Evolutionary conservation across 495 filamentous ascomycete genomes (phyloP).

Genomic region (Penicillium arizonense): DNA sequence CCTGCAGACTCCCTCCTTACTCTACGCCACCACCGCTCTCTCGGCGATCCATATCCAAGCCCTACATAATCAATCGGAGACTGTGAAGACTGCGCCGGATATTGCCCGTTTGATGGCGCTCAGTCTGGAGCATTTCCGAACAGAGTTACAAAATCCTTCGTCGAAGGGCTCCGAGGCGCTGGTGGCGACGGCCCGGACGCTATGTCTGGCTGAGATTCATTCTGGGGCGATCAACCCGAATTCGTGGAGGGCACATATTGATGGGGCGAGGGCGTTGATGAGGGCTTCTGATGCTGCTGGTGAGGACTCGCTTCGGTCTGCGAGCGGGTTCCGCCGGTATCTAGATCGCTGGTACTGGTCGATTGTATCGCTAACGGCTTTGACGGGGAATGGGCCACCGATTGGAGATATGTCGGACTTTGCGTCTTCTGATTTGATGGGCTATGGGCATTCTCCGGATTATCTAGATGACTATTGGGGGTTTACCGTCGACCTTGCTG

Average conservation of each 20-base stretch:
- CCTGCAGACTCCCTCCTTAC: slow-evolving; percentile 43
- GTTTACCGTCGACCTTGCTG: slow-evolving; percentile 40
- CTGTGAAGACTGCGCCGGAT: slow-evolving; percentile 42
- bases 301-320: slow-evolving; percentile 27
- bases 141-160: slow-evolving; percentile 39
- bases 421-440: slow-evolving; percentile 13
- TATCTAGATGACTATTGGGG: slow-evolving; percentile 51
- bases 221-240: slow-evolving; percentile 47
- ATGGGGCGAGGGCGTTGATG: slow-evolving; percentile 45
- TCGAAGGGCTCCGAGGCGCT: slow-evolving; percentile 40
- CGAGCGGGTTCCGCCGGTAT: slow-evolving; percentile 41
- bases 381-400: slow-evolving; percentile 46
- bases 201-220: slow-evolving; percentile 49
- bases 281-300: slow-evolving; percentile 24
- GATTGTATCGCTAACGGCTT: slow-evolving; percentile 45
- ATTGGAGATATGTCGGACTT: slow-evolving; percentile 32
- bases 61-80: slow-evolving; percentile 42
- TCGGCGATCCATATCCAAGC: slow-evolving; percentile 48
- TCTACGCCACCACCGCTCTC: slow-evolving; percentile 47
- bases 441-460: slow-evolving; percentile 27
- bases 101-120: slow-evolving; percentile 45
- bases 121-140: slow-evolving; percentile 46
- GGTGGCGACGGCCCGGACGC: slow-evolving; percentile 46
- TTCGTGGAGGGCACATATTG: slow-evolving; percentile 48
- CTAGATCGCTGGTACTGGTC: slow-evolving; percentile 48